Evolutionary conservation across 306 rosid genomes (phyloP).

Genomic region (Styphnolobium japonicum): DNA sequence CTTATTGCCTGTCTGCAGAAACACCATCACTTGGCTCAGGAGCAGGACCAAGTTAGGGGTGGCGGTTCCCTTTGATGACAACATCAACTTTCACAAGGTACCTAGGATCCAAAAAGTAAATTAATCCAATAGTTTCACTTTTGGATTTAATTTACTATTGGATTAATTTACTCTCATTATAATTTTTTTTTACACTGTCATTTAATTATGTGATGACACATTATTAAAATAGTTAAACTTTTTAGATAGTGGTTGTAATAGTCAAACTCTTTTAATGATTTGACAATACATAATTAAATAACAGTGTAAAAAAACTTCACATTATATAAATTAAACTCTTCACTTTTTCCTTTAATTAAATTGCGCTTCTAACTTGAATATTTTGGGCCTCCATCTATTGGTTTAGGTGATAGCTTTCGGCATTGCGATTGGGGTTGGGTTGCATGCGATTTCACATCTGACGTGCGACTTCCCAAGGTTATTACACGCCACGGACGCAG

Average conservation of each 20-base stretch:
- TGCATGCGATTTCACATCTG: constrained; percentile 69
- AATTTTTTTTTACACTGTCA: no score
- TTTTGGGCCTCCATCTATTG: not conserved
- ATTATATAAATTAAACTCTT: no score
- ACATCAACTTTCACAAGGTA: constrained; percentile 87
- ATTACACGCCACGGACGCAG: constrained; percentile 52
- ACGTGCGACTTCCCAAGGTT: constrained; percentile 81
- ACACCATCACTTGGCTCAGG: constrained; percentile 83
- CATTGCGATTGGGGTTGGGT: constrained; percentile 59
- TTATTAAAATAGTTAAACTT: no score
- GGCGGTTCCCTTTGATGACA: constrained; percentile 72
- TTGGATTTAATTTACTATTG: no score
- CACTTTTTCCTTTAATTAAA: not conserved
- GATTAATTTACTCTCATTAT: not conserved
- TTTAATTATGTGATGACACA: no score
- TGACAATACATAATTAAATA: no score
- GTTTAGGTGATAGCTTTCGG: constrained; percentile 72
- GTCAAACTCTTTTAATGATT: no score
- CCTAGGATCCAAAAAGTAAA: not conserved
- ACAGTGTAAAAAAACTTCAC: no score
- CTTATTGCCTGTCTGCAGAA: constrained; percentile 77
- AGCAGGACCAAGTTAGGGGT: constrained; percentile 64
- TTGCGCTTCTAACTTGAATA: not conserved
- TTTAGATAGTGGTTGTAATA: no score
- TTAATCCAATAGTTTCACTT: not conserved